These are phyloP conservation scores for Isatis lusitanica DNA, from an alignment of 441 rosid species.

Conservation along the genomic window DNA sequence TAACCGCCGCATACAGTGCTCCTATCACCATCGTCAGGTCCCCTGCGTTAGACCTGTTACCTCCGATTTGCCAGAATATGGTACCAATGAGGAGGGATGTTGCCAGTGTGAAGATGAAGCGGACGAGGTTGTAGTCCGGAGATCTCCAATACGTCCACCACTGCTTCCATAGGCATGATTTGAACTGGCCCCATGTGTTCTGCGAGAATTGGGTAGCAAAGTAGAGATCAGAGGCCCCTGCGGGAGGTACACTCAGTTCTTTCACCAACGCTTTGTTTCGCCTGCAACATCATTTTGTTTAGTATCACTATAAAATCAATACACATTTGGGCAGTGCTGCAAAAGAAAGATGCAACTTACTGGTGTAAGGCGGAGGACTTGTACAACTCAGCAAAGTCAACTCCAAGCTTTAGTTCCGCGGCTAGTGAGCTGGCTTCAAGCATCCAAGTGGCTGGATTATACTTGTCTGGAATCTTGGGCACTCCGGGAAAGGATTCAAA, in stretches of 20 bases:
- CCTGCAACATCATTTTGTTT: not conserved
- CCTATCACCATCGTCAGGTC: slow-evolving; percentile 15
- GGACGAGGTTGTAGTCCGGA: slow-evolving; percentile 6
- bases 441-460: slow-evolving; percentile 18
- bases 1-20: slow-evolving; percentile 1
- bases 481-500: slow-evolving; percentile 13
- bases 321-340: not conserved
- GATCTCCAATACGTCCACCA: slow-evolving; percentile 23
- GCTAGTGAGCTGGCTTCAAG: slow-evolving; percentile 18
- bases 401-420: slow-evolving; percentile 14
- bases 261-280: slow-evolving; percentile 18
- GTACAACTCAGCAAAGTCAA: slow-evolving; percentile 16
- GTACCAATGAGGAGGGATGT: slow-evolving; percentile 16
- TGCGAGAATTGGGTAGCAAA: slow-evolving; percentile 9
- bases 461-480: slow-evolving; percentile 13
- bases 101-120: slow-evolving; percentile 5
- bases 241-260: slow-evolving; percentile 16
- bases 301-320: not conserved
- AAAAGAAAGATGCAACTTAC: not conserved
- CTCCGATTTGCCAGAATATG: slow-evolving; percentile 20
- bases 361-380: slow-evolving; percentile 11
- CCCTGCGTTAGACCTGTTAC: not conserved
- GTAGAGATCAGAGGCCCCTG: slow-evolving; percentile 13
- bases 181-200: slow-evolving; percentile 19
- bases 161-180: slow-evolving; percentile 21